Evolutionary conservation across 805 yeast genomes (phyloP).

Genomic region (Scheffersomyces amazonensis): DNA sequence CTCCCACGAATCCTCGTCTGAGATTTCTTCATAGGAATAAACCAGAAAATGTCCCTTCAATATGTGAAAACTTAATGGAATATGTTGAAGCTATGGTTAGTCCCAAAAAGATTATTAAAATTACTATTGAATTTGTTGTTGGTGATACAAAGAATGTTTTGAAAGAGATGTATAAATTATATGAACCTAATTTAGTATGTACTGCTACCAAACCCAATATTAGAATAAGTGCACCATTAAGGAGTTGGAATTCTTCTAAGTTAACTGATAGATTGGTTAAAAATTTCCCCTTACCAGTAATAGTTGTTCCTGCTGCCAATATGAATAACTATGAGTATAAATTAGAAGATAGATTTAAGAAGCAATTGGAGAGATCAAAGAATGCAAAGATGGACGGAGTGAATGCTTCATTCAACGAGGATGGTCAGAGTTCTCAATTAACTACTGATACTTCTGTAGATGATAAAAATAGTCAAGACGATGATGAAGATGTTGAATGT

Average conservation of each 20-base stretch:
- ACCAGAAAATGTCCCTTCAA: conserved; percentile 46
- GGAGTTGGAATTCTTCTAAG: conserved; percentile 61
- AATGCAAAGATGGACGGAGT: not conserved
- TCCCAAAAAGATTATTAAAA: conserved; percentile 44
- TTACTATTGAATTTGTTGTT: conserved; percentile 60
- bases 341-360: conserved; percentile 33
- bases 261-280: conserved; percentile 64
- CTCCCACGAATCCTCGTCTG: conserved; percentile 22
- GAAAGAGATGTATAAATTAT: conserved; percentile 56
- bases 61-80: conserved; percentile 49
- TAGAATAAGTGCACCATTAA: conserved; percentile 45
- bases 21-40: conserved; percentile 38
- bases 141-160: conserved; percentile 56
- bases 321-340: conserved; percentile 50
- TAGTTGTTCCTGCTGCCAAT: conserved; percentile 61
- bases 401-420: not conserved
- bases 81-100: conserved; percentile 47
- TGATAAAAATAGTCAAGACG: not conserved
- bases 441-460: not conserved
- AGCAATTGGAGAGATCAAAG: not conserved
- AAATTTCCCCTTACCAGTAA: conserved; percentile 62
- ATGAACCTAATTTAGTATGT: conserved; percentile 58
- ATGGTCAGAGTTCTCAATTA: not conserved
- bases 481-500: not conserved
- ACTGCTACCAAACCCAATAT: conserved; percentile 52